Percentiles rank a stretch among this genome's conserved stretches.
Conservation (phyloP, 495 filamentous ascomycete genomes). For the Sporormia fimetaria region DNA sequence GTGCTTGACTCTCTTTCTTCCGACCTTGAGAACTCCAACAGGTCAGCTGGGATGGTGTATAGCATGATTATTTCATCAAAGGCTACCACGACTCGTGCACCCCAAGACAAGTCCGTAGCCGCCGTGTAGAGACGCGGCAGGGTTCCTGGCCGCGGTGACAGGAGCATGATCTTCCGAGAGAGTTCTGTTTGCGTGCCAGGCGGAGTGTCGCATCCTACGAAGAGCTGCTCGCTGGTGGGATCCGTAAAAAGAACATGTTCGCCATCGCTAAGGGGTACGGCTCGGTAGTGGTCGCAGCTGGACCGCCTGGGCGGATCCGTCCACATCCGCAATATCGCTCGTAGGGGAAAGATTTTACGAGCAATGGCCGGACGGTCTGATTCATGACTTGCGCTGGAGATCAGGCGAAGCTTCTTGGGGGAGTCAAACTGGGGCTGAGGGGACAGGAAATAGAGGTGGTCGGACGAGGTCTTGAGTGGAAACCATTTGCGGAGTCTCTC, state of each 20-base stretch:
- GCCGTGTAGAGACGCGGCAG: conserved; percentile 41
- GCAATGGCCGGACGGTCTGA: conserved; percentile 15
- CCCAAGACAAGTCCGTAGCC: conserved; percentile 49
- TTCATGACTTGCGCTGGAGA: conserved; percentile 49
- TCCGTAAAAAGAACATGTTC: conserved; percentile 61
- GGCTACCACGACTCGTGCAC: conserved; percentile 51
- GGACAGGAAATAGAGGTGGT: conserved; percentile 57
- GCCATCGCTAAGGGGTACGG: conserved; percentile 58
- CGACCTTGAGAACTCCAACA: conserved; percentile 32
- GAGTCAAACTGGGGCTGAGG: conserved; percentile 43
- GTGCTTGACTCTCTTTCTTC: conserved; percentile 22
- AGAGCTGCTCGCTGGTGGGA: conserved; percentile 47
- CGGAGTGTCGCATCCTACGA: conserved; percentile 56
- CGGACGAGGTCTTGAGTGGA: conserved; percentile 53
- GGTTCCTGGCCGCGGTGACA: conserved; percentile 27
- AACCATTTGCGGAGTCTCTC: conserved; percentile 53
- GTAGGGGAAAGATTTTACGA: conserved; percentile 15
- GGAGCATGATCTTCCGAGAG: conserved; percentile 38
- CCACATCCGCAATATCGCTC: conserved; percentile 19
- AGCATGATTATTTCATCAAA: conserved; percentile 46
- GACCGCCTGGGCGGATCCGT: conserved; percentile 1
- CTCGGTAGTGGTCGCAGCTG: conserved; percentile 53
- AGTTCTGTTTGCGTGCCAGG: conserved; percentile 43
- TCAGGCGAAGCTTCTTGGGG: conserved; percentile 50
- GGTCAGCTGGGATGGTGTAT: conserved; percentile 53